Conservation (phyloP, 352 stramenopile genomes). For the Blastocystis hominis region DNA sequence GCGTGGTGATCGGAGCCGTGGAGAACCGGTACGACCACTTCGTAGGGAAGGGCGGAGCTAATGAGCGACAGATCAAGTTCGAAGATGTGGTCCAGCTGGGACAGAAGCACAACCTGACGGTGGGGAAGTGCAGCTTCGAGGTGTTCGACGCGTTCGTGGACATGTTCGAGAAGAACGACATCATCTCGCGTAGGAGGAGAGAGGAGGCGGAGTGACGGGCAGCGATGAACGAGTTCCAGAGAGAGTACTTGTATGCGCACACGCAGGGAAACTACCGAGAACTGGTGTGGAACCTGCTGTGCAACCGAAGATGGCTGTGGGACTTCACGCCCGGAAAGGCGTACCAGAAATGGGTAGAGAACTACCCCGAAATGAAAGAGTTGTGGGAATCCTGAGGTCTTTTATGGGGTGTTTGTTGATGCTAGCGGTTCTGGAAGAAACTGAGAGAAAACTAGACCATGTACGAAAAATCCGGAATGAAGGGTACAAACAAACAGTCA, state of each 20-base stretch:
- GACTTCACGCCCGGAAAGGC: conserved; percentile 5
- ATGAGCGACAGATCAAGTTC: background rate
- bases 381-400: background rate
- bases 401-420: background rate
- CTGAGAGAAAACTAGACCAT: too few relatives aligned
- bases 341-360: too few relatives aligned
- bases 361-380: too few relatives aligned
- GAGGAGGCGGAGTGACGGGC: background rate
- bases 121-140: background rate
- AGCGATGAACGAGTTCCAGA: background rate
- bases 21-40: conserved; percentile 5
- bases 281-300: background rate
- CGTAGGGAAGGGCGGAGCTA: background rate
- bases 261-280: conserved; percentile 18
- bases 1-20: background rate
- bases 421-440: too few relatives aligned
- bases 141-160: background rate
- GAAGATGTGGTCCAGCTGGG: background rate
- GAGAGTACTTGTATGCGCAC: background rate
- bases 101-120: conserved; percentile 13
- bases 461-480: too few relatives aligned
- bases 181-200: background rate
- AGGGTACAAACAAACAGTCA: too few relatives aligned
- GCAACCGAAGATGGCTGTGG: background rate
- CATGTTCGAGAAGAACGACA: conserved; percentile 5